Conservation (phyloP, 192 early-diverging fungal genomes). For the Chytriomyces confervae region DNA sequence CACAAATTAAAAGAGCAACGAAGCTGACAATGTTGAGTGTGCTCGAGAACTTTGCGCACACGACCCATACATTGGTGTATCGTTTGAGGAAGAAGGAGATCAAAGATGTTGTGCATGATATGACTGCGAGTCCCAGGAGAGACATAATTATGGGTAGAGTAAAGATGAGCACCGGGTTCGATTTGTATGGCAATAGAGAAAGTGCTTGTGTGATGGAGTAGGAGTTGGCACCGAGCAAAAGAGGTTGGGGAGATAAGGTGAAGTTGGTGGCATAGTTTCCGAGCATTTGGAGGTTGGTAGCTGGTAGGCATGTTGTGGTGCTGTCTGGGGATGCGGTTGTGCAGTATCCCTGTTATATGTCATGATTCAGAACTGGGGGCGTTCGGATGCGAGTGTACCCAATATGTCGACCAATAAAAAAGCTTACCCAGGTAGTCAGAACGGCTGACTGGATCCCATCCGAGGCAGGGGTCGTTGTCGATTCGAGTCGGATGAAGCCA, state of each 20-base stretch:
- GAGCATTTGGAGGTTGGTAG: constrained; percentile 12
- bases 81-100: background rate
- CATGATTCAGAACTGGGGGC: background rate
- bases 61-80: constrained; percentile 7
- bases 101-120: background rate
- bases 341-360: constrained; percentile 24
- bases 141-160: constrained; percentile 8
- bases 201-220: constrained; percentile 13
- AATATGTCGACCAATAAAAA: background rate
- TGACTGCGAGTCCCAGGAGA: constrained; percentile 11
- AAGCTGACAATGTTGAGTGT: background rate
- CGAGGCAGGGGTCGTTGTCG: background rate
- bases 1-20: constrained; percentile 5
- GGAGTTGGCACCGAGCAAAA: background rate
- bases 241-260: constrained; percentile 11
- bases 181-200: constrained; percentile 25
- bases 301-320: constrained; percentile 5
- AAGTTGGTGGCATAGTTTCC: constrained; percentile 17
- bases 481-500: constrained; percentile 5
- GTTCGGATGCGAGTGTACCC: background rate
- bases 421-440: constrained; percentile 26
- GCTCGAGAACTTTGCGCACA: constrained; percentile 22
- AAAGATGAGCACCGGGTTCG: constrained; percentile 32
- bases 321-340: background rate
- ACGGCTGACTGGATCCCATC: constrained; percentile 16